Base-by-base conservation (phyloP, 2,329 filamentous ascomycete genomes). In the Hymenoscyphus fructigenus region DNA sequence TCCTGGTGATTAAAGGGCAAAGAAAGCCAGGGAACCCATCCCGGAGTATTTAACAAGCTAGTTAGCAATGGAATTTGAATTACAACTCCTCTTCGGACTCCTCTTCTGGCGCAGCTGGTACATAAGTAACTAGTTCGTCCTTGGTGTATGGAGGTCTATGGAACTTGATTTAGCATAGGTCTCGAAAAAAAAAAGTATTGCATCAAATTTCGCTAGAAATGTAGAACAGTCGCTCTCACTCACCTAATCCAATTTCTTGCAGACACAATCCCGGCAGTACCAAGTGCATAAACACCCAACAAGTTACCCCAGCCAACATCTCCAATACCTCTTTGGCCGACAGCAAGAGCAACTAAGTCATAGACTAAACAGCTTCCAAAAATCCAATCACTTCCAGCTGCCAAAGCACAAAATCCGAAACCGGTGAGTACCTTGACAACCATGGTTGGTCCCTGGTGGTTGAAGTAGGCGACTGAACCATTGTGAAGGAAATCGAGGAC, bases 401-500 rank as follows among this genome's bases (percentile, higher is more conserved):
- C 82, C 17, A 80, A 74, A 0, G 80, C 75, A 0, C 79, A 83
- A 65, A 87, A 87, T 0, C 82, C 84, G 0, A 85, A 69, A 0
- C 81, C 84, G 0, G 85, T 87, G 10, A 83, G 69, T 0, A 81
- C 76, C 72, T 86, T 84, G 59, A 87, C 77, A 0, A 77, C 65
- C 2, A 75, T 76, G 12, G 75, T 79, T 1, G 84, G 82, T 1
- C 78, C 73, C 29, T 81, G 75, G 59, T 81, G 79, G 38, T 81
- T 78, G 73, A 81, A 85, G 72, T 83, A 87, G 1, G 83, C 85
- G 0, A 84, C 84, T 0, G 80, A 80, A 1, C 82, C 82, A 69
- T 87, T 88, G 76, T 87, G 85, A 50, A 88, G 72, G 12, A 87
- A 76, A 68, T 88, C 85, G 4, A 88, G 77, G 1, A 87, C 80